phyloP scores from a whole-genome alignment of 2,329 filamentous ascomycete genomes.

The Thielaviopsis punctulata region DNA sequence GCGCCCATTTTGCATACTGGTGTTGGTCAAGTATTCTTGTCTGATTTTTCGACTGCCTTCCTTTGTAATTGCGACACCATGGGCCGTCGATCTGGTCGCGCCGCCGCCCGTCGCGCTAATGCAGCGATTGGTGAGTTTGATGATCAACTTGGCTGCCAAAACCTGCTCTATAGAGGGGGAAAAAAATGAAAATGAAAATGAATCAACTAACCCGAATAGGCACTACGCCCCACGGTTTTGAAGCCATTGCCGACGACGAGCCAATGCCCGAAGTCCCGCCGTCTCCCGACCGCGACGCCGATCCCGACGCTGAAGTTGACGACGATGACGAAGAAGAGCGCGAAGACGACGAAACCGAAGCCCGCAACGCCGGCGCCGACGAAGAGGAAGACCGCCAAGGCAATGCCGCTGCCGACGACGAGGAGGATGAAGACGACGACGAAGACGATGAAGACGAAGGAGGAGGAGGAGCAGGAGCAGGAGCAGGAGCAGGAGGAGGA shows the following conservation, averaged over 20 bases:
- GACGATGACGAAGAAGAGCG: conserved; percentile 11
- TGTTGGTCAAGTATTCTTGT: too few species aligned
- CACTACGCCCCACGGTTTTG: conserved; percentile 26
- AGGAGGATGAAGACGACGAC: conserved; percentile 8
- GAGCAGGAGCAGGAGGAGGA: conserved; percentile 27
- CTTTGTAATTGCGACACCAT: neutral
- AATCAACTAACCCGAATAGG: conserved; percentile 17
- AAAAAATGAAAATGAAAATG: neutral
- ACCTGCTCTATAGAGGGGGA: neutral
- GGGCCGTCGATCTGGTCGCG: conserved; percentile 34
- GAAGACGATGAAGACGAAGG: conserved; percentile 9
- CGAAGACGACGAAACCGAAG: conserved; percentile 11
- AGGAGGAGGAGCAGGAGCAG: conserved; percentile 28
- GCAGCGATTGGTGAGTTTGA: conserved; percentile 33
- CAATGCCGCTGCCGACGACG: conserved; percentile 3
- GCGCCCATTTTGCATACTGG: neutral
- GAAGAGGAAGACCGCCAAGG: conserved; percentile 2
- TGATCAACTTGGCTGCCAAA: too few species aligned
- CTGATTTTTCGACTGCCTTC: too few species aligned
- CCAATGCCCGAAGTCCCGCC: conserved; percentile 21
- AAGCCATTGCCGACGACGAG: conserved; percentile 23
- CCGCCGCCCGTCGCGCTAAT: conserved; percentile 35
- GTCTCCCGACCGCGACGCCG: conserved; percentile 15
- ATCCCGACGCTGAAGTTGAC: neutral
- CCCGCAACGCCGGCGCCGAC: neutral